Evolutionary conservation across 352 stramenopile genomes (phyloP), one percentile per base, ranked within the genome.

Genomic region (Blastocystis hominis): DNA sequence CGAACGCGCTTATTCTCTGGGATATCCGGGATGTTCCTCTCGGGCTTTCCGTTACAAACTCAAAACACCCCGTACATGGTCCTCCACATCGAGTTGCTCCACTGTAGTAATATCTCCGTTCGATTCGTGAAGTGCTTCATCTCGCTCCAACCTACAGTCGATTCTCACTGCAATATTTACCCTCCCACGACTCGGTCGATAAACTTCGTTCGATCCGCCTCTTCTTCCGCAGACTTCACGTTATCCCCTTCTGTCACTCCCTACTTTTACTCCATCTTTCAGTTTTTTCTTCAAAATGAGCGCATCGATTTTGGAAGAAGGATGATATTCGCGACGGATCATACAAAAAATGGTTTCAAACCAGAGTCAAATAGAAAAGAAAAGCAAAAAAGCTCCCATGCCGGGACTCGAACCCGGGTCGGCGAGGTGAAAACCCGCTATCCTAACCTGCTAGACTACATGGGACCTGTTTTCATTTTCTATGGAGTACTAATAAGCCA

Each of bases 381-480:
- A 81, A 75, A 81, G 61, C 34, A 87, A 87, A 87, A 75, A 34
- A 66, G 70, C 63, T 87, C 77, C 77, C 77, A 87, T 64, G 53
- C 77, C 77, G 77, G 77, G 77, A 87, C 77, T 87, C 77, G 77
- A 87, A 87, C 77, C 77, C 77, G 77, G 77, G 77, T 87, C 77
- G 77, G 77, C 77, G 77, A 87, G 77, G 77, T 87, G 77, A 86
- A 86, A 86, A 86, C 75, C 75, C 75, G 75, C 75, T 86, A 86
- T 86, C 75, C 75, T 86, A 86, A 87, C 77, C 77, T 59, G 77
- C 77, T 87, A 87, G 77, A 87, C 77, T 87, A 87, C 53, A 87
- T 87, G 77, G 77, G 77, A 87, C 38, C 5, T 59, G 34, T 86
- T 3, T 59, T 2, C 50, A 0, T n/a, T 2, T 59, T 59, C 50